Evolutionary conservation across 1,139 yeast species (phyloP).

Genomic region (Casaregolazyma lundiana): DNA sequence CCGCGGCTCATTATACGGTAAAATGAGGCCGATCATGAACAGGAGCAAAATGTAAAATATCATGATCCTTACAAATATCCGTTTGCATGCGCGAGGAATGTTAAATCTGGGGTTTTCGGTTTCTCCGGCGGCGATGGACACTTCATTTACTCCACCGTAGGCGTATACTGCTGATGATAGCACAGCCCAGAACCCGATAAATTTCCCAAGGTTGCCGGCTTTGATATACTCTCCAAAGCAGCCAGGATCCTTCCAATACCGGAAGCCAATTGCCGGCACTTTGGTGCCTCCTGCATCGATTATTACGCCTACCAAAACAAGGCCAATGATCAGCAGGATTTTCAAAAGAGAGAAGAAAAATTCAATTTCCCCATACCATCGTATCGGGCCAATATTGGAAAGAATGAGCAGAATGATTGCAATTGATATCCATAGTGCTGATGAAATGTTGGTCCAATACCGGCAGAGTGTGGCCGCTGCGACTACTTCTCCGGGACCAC

Average conservation of each 20-base stretch:
- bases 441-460: constrained; percentile 30
- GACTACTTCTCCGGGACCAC: constrained; percentile 45
- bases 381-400: constrained; percentile 35
- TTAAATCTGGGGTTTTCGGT: constrained; percentile 68
- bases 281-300: constrained; percentile 30
- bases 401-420: constrained; percentile 30
- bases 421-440: constrained; percentile 34
- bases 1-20: constrained; percentile 62
- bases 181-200: constrained; percentile 38
- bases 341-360: constrained; percentile 32
- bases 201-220: constrained; percentile 39
- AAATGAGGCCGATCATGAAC: constrained; percentile 68
- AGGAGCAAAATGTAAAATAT: constrained; percentile 67
- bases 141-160: constrained; percentile 59
- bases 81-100: constrained; percentile 72
- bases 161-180: constrained; percentile 49
- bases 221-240: constrained; percentile 51
- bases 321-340: constrained; percentile 21
- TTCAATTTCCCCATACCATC: constrained; percentile 35
- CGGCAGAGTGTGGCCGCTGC: constrained; percentile 36
- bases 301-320: constrained; percentile 30
- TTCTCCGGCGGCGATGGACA: constrained; percentile 80
- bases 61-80: constrained; percentile 66
- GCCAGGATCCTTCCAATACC: constrained; percentile 85
- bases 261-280: constrained; percentile 53